Evolutionary conservation across 2,329 filamentous ascomycete species (phyloP), one percentile per base, ranked within the genome.

Genomic region (Arthrobotrys musiformis): DNA sequence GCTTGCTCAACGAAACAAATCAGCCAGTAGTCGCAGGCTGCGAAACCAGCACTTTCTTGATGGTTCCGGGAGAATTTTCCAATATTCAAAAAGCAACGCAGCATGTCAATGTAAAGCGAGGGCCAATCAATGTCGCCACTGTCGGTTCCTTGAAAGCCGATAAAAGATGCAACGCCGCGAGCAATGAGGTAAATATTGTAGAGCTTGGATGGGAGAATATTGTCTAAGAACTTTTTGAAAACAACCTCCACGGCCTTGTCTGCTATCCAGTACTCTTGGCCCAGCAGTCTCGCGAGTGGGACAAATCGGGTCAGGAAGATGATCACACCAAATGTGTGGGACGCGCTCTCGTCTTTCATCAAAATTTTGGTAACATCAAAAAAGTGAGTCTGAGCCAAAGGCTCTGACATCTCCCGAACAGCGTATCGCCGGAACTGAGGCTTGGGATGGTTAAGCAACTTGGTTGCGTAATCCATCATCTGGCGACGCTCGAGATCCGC

Each of bases 221-320:
- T 17, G n/a, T 76, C 44, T 1, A 70, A 2, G 1, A 76, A 44
- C n/a, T 64, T 50, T 7, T 44, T 50, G 13, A 60, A 44, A 1
- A 50, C 48, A 1, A 8, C 24, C 30, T 44, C 15, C 4, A 61
- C 50, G 1, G 30, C 19, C 1, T 15, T n/a, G 37, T 76, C 54
- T 4, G 4, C 15, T 0, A 40, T 19, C 33, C 61, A 64, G 30
- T 50, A 69, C 7, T 24, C 4, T 26, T 76, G 72, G 3, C 48
- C 50, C 9, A 76, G 30, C 17, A 76, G 33, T 42, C 42, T 58
- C 40, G 58, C 63, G 3, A 76, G 28, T 24, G 64, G 72, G 13
- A 76, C 35, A 30, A 66, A 76, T 13, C 72, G 40, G 2, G 72
- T 69, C 4, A 56, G 13, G 30, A 76, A 76, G 4, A 69, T 17